Evolutionary conservation across 1,139 yeast species (phyloP), one percentile per base, ranked within the genome.

Genomic region (Schizosaccharomyces versatilis): DNA sequence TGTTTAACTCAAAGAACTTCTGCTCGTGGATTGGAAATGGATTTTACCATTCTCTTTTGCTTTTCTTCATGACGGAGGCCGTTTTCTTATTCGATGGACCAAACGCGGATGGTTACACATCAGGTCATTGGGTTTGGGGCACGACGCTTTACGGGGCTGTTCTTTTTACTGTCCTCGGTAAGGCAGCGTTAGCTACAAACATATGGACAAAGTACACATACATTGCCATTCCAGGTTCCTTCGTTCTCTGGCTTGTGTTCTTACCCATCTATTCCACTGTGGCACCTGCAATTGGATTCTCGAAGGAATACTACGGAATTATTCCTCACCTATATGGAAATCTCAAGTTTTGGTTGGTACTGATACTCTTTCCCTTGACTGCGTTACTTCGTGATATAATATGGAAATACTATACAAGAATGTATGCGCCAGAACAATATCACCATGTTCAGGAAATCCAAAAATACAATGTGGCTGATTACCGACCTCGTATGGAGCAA

Each of bases 1-100:
- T 90, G 58, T 84, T 93, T 71, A 90, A 90, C 61, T 95, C 86
- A 7, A 73, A 79, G 7, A 88, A 86, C 52, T 93, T 93, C 67
- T 90, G 97, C 97, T 85, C 95, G 36, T 93, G 98, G 98, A 83
- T 90, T 54, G 70, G 79, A 54, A 93, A 93, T 67, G 99, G 98
- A 0, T 90, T 93, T 64, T 93, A 77, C 68, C 99, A 93, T 66
- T 85, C 96, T 8, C 84, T 86, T 1, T 71, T 93, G 9, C 80
- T 86, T 14, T 93, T 81, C 66, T 69, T 88, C 51, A 81, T 93
- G 42, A 74, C 85, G 9, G 74, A 75, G 56, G 75, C 78, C 62
- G 80, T 88, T 51, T 86, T 81, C 66, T 69, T 74, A 56, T 75
- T 76, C 63, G 78, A 78, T 41, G 70, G 84, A 53, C 54, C 53